These are phyloP conservation scores for Mycena kentingensis DNA, from an alignment of 768 basidiomycete genomes.

Conservation along the genomic window DNA sequence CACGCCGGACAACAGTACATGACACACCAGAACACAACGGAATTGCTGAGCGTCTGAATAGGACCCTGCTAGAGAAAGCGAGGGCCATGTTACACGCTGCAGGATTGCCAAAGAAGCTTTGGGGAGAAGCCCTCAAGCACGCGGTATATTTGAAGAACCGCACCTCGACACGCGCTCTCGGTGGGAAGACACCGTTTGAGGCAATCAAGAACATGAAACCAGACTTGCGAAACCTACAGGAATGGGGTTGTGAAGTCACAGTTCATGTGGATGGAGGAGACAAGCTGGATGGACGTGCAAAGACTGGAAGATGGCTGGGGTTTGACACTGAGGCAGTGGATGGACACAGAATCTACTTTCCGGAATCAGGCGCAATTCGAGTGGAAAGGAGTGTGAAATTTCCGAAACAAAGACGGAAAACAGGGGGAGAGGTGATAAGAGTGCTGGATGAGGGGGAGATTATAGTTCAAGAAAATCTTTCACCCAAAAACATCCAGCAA, in stretches of 20 bases:
- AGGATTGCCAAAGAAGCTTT: conserved; percentile 32
- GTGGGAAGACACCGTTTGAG: conserved; percentile 25
- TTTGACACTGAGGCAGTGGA: no score
- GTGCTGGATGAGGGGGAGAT: conserved; percentile 24
- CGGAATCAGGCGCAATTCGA: no score
- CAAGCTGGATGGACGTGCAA: no score
- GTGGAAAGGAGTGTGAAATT: conserved; percentile 34
- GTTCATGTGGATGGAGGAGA: no score
- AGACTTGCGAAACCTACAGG: no score
- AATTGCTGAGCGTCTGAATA: no score
- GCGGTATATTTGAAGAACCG: no score
- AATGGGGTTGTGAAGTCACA: no score
- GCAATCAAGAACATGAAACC: conserved; percentile 23
- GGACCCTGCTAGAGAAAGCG: conserved; percentile 30
- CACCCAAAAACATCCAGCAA: conserved; percentile 15
- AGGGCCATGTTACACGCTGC: conserved; percentile 31
- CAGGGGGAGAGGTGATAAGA: conserved; percentile 5
- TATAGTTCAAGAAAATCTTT: conserved; percentile 2
- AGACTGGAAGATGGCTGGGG: no score
- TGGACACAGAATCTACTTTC: no score
- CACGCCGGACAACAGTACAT: no score
- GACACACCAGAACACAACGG: no score
- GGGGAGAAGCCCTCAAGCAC: conserved; percentile 32
- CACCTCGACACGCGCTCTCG: conserved; percentile 23
- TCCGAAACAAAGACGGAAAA: background rate